Conservation (phyloP, 2,329 filamentous ascomycete genomes). For the Trichoderma koningiopsis region DNA sequence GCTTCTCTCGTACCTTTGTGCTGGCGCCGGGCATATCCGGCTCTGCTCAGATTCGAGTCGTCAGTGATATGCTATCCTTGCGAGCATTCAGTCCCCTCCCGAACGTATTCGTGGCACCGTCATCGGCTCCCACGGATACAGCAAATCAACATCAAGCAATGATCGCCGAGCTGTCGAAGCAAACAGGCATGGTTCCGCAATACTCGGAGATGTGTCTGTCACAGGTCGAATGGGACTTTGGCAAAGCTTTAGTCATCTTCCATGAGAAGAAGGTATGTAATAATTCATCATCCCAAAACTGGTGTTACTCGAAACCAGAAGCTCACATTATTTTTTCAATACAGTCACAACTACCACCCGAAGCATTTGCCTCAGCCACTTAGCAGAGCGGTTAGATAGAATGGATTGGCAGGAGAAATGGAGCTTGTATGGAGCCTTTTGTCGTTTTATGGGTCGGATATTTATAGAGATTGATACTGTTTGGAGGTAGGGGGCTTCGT, state of each 20-base stretch:
- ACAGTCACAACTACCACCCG: constrained; percentile 34
- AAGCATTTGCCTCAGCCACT: constrained; percentile 32
- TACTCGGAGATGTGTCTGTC: constrained; percentile 81
- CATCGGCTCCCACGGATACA: constrained; percentile 26
- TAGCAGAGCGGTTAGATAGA: constrained; percentile 22
- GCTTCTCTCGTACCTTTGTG: constrained; percentile 80
- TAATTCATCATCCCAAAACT: neutral
- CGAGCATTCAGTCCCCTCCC: constrained; percentile 63
- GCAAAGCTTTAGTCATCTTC: constrained; percentile 74
- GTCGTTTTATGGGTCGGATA: constrained; percentile 9
- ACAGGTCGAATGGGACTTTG: constrained; percentile 78
- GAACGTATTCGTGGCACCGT: constrained; percentile 42
- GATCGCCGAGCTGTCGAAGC: constrained; percentile 72
- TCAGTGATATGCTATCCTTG: constrained; percentile 77
- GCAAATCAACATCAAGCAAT: constrained; percentile 64
- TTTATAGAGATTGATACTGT: constrained; percentile 15
- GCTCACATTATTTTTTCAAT: neutral
- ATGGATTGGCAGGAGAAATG: constrained; percentile 20
- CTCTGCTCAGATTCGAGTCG: constrained; percentile 67
- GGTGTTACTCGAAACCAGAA: neutral
- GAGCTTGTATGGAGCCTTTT: constrained; percentile 12
- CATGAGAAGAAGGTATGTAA: constrained; percentile 68
- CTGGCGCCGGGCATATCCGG: constrained; percentile 72
- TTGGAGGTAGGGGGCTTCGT: neutral
- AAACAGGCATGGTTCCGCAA: constrained; percentile 77